phyloP scores from a whole-genome alignment of 495 filamentous ascomycete species.

The Talaromyces nanjingensis region DNA sequence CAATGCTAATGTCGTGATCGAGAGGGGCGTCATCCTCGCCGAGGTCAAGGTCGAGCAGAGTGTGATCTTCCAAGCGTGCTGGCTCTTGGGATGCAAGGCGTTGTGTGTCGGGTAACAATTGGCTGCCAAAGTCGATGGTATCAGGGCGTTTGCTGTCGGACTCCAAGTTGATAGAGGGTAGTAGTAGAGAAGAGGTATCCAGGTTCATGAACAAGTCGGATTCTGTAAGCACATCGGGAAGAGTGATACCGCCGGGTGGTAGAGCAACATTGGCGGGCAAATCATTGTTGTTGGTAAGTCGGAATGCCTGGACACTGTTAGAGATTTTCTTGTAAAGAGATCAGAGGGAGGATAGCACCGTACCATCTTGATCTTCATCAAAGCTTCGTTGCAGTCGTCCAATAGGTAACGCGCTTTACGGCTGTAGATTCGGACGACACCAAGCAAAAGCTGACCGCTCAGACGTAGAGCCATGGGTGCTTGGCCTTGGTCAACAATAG shows the following conservation, averaged over 20 bases:
- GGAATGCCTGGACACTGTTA: conserved; percentile 58
- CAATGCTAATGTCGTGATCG: conserved; percentile 57
- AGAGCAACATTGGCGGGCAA: conserved; percentile 61
- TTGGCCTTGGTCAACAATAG: conserved; percentile 88
- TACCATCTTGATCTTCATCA: conserved; percentile 98
- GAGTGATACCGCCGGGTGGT: conserved; percentile 61
- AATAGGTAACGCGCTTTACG: conserved; percentile 92
- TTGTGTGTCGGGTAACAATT: conserved; percentile 60
- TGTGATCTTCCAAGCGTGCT: conserved; percentile 41
- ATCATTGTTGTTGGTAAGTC: conserved; percentile 72
- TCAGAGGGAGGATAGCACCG: conserved; percentile 43
- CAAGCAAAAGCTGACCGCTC: conserved; percentile 87
- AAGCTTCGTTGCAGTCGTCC: conserved; percentile 94
- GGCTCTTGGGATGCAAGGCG: conserved; percentile 44
- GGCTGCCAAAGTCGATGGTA: conserved; percentile 57
- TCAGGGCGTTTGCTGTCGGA: conserved; percentile 49
- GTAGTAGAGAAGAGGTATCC: conserved; percentile 66
- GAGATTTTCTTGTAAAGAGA: conserved; percentile 9
- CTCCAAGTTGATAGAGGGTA: conserved; percentile 54
- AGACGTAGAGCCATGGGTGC: conserved; percentile 92
- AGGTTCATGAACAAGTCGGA: conserved; percentile 74
- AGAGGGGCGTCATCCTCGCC: conserved; percentile 43
- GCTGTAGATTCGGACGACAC: conserved; percentile 95
- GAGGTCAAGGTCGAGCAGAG: conserved; percentile 43
- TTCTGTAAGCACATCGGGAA: conserved; percentile 85